Evolutionary conservation across 1,284 basidiomycete species (phyloP), one percentile per base, ranked within the genome.

Genomic region (Polyporus tsugae): DNA sequence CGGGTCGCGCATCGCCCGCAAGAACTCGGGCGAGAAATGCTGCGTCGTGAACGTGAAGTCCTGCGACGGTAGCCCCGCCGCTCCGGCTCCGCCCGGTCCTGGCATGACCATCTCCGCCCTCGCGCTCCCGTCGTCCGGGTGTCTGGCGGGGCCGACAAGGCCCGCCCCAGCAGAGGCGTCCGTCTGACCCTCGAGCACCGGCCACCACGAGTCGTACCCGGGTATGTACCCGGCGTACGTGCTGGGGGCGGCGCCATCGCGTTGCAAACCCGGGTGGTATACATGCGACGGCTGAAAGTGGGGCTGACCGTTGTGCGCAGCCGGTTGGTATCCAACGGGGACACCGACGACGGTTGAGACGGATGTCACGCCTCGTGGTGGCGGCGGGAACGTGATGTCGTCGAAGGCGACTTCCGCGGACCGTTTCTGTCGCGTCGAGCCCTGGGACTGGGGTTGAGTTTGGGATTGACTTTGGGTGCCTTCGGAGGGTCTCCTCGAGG

Each of bases 1-100:
- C 9, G 75, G 75, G 63, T 73, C 66, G 17, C 75, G 60, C 60
- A 74, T 73, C 42, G 70, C 73, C 60, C 73, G 73, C 63, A 75
- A 11, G 35, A 75, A 75, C 42, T 73, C 70, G 10, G 67, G 70
- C 19, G 75, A 72, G 42, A 72, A 71, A 6, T 75, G 70, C 61
- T 73, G 66, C 53, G 66, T 44, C 25, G 58, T 46, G 44, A 75
- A 75, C 29, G 73, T 75, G 65, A 75, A 75, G 2, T 70, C 62
- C 38, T 71, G 70, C 42, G 67, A 67, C n/a, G 73, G 73, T 62
- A 75, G 6, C 4, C 60, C 33, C 33, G 33, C n/a, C 5, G 49
- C 15, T 38, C 52, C 59, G 1, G 57, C 33, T 22, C 67, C 33
- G 7, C 33, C 33, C 6, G 59, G 6, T 17, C 60, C 39, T 22